Conservation (phyloP, 306 rosid species). For the Sindora glabra region DNA sequence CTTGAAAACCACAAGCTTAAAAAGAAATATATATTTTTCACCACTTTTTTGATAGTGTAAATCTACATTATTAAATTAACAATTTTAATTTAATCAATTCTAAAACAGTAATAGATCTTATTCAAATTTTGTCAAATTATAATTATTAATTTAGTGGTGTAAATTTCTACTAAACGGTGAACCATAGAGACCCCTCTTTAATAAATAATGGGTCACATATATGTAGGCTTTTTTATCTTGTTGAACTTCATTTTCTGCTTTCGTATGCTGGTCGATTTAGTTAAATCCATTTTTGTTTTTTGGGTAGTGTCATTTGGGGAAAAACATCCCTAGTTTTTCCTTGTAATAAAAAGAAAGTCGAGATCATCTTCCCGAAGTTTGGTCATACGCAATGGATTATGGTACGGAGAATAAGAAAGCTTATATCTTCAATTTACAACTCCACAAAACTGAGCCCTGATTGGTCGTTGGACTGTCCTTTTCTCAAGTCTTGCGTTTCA, state of each 20-base stretch:
- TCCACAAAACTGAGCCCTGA: slow-evolving; percentile 26
- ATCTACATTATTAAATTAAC: too few relatives aligned
- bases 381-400: slow-evolving; percentile 4
- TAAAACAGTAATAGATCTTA: too few relatives aligned
- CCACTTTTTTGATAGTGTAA: too few relatives aligned
- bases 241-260: neutral
- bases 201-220: too few relatives aligned
- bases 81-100: too few relatives aligned
- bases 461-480: slow-evolving; percentile 19
- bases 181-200: too few relatives aligned
- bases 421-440: slow-evolving; percentile 15
- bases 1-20: too few relatives aligned
- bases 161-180: too few relatives aligned
- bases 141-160: too few relatives aligned
- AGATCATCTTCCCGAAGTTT: slow-evolving; percentile 12
- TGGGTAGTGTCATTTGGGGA: too few relatives aligned
- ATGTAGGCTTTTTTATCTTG: slow-evolving; percentile 1
- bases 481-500: neutral
- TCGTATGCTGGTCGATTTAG: neutral
- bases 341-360: neutral
- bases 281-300: neutral
- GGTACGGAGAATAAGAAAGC: slow-evolving; percentile 2
- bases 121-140: too few relatives aligned
- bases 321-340: neutral
- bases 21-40: too few relatives aligned